phyloP scores from a whole-genome alignment of 148 eudicot species.

The Amaranthus hypochondriacus region DNA sequence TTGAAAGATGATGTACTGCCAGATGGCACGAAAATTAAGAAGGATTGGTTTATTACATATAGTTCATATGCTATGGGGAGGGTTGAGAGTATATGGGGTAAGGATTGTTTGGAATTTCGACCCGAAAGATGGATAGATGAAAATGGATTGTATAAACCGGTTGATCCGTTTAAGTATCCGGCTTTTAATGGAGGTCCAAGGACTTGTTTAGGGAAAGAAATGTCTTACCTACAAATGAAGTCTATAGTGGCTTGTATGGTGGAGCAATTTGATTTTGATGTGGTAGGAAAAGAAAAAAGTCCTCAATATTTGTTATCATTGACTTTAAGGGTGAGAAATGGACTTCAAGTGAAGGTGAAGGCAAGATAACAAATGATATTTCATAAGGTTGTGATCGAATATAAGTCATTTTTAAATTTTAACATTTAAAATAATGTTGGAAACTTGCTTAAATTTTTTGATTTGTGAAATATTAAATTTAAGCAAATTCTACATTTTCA shows the following conservation, averaged over 20 bases:
- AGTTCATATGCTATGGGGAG: constrained; percentile 64
- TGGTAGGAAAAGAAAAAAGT: constrained; percentile 21
- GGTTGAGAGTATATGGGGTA: constrained; percentile 68
- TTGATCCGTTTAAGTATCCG: constrained; percentile 44
- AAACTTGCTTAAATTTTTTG: no score
- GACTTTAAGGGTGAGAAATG: constrained; percentile 34
- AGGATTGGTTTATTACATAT: constrained; percentile 44
- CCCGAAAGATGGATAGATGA: constrained; percentile 63
- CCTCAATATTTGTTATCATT: constrained; percentile 29
- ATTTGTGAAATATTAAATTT: no score
- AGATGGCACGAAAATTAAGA: constrained; percentile 46
- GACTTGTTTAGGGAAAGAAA: constrained; percentile 35
- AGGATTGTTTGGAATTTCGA: constrained; percentile 54
- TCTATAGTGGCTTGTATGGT: constrained; percentile 34
- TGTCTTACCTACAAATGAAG: constrained; percentile 41
- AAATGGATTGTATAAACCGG: constrained; percentile 38
- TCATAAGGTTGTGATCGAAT: background rate
- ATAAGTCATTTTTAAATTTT: background rate
- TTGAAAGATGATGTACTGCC: constrained; percentile 44
- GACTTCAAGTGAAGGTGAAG: constrained; percentile 32
- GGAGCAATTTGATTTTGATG: constrained; percentile 33
- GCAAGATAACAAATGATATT: background rate
- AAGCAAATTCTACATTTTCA: no score
- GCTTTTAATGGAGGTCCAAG: constrained; percentile 37
- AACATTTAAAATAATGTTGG: background rate